Evolutionary conservation across 495 filamentous ascomycete species (phyloP), one percentile per base, ranked within the genome.

Genomic region (Margaritispora aquatica): DNA sequence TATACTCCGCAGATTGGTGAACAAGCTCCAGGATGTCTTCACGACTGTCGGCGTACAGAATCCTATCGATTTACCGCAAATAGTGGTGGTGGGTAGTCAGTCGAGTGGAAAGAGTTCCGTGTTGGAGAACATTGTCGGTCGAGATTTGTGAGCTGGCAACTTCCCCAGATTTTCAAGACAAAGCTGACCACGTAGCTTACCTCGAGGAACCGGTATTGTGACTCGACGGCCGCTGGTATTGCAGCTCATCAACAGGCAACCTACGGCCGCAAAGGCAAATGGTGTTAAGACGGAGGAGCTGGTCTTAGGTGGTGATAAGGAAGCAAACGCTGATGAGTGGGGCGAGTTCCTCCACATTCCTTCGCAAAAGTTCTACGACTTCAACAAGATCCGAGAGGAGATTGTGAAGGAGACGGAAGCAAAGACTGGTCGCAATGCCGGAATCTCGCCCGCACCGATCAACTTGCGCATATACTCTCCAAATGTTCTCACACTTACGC

Each of bases 101-200:
- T 97, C 95, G 13, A 96, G 92, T 72, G 95, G 95, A 71, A 99
- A 99, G 85, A 97, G 92, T 79, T 97, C 94, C n/a, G 95, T 99
- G 66, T 74, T 99, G 68, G 95, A 99, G 76, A 99, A 99, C 69
- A 99, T 99, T 66, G 95, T 99, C 41, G 95, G 95, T 36, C 82
- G 95, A 76, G 94, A 99, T 76, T 97, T 99, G 95, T 97, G 81
- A 73, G 89, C 52, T 58, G 26, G 29, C 61, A 67, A n/a, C 58
- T 54, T 56, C 21, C 21, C 38, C 21, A 54, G 19, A n/a, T 9
- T 34, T 56, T 31, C 49, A 27, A 8, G 22, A 49, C 49, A 54
- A 22, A 61, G 41, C 60, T 64, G 58, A 63, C 27, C 26, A 54
- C 63, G 26, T 70, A 98, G 94, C 76, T 80, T 99, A 67, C 95